Evolutionary conservation across 345 rosid species (phyloP), one percentile per base, ranked within the genome.

Genomic region (Kernera saxatilis): DNA sequence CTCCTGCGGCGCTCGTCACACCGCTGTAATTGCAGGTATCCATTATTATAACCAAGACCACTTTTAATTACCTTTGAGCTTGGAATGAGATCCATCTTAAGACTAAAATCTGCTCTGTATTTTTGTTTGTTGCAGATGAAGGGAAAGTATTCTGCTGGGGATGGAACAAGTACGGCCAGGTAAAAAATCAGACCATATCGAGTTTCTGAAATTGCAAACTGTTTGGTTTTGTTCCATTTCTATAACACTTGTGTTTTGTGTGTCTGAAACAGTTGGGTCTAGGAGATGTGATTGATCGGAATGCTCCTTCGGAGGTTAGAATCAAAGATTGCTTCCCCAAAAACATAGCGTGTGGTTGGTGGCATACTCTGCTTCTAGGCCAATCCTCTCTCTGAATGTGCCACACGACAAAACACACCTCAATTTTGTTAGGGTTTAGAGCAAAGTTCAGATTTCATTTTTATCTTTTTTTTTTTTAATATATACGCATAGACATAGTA

Each of bases 121-220:
- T 64, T 78, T 67, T 18, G 39, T 74, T 63, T 73, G 70, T 71
- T 77, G 84, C 64, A 95, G 99, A 73, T 67, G 96, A 90, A 58
- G 82, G 84, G 25, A 82, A 79, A 72, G 86, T 87, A 25, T 88
- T 87, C 70, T 87, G 96, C 85, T 95, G 99, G 99, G 99, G 99
- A 40, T 95, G 99, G 99, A 95, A 92, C 89, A 95, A 95, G 78
- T 95, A 95, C 52, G 99, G 97, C 11, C 99, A 94, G 99, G 99
- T 94, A 85, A 64, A 30, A 19, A 37, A 23, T 0, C n/a, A 29
- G 40, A 61, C 53, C 33, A 61, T 39, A 39, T 40, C 4, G 26
- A 59, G 60, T 72, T 57, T 36, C 10, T 5, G 15, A 58, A 43
- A 52, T 14, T 0, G 8, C n/a, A 66, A 18, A 36, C 22, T 59